Base-by-base conservation (phyloP, 2,329 filamentous ascomycete species). In the Fusarium chuoi region DNA sequence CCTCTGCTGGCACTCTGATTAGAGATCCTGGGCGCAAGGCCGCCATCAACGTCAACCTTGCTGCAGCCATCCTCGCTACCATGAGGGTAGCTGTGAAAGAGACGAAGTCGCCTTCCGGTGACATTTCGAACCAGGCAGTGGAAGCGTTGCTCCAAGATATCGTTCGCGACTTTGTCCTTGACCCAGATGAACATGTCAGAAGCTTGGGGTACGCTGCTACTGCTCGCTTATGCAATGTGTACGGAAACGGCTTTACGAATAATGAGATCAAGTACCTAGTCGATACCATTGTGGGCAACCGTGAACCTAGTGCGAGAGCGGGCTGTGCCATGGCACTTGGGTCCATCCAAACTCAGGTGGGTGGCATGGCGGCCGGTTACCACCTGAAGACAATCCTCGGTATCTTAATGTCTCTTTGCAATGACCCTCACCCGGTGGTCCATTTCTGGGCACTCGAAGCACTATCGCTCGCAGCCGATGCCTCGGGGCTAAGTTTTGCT, bases 351-450 rank as follows among this genome's bases (percentile, higher is more conserved):
- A 93, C 94, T 24, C 95, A 98, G 81, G 93, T 99, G 39, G 97
- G 96, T 65, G 96, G 96, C 64, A 98, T 99, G 95, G 96, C 96
- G 60, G 96, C 96, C 62, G 95, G 95, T 7, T 95, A 96, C 77
- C 96, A 99, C 81, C 87, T 99, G 57, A 98, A 98, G 85, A 98
- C 95, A 4, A 98, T 99, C 56, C 89, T 98, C n/a, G 93, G 96
- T 24, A 97, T 99, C 44, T 85, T 99, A n/a, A 97, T 98, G 93
- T 98, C 96, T 13, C 88, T 99, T 15, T 96, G 95, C 81, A 98
- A 95, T 76, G 96, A 99, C 79, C 94, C 96, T 26, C 96, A 99
- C 80, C 95, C 96, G 0, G 92, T 94, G 2, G 96, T 99, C 14
- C 96, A 99, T 82, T 98, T 96, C 80, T 98, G 95, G 95, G 96